A percentile compares a stretch with the other conserved stretches of the same genome.
Conservation (phyloP, 345 rosid genomes). For the Brassica juncea region DNA sequence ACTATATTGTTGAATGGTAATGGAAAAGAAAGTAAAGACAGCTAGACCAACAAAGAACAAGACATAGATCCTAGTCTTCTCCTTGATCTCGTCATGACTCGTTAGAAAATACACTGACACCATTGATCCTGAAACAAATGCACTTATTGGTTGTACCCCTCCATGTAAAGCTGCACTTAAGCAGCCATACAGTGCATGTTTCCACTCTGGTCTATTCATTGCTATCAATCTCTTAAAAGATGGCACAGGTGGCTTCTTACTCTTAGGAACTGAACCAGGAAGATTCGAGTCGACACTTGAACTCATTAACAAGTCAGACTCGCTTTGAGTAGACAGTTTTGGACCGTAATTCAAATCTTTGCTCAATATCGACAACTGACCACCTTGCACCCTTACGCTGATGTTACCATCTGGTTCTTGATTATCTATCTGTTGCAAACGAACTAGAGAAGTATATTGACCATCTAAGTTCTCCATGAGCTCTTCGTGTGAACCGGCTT, state of each 20-base stretch:
- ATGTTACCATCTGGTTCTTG: slow-evolving; percentile 8
- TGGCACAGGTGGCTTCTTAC: slow-evolving; percentile 36
- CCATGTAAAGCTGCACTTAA: slow-evolving; percentile 53
- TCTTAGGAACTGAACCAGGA: neutral
- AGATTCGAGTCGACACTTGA: slow-evolving; percentile 9
- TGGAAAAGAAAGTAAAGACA: slow-evolving; percentile 43
- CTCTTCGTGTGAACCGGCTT: slow-evolving; percentile 78
- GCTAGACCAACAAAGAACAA: slow-evolving; percentile 50
- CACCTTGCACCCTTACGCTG: slow-evolving; percentile 35
- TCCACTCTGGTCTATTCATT: slow-evolving; percentile 67
- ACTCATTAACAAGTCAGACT: slow-evolving; percentile 39
- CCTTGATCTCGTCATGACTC: slow-evolving; percentile 50
- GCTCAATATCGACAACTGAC: neutral
- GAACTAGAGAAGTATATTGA: slow-evolving; percentile 66
- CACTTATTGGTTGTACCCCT: slow-evolving; percentile 52
- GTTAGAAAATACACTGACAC: slow-evolving; percentile 47
- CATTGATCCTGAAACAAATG: slow-evolving; percentile 49
- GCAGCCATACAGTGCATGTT: slow-evolving; percentile 55
- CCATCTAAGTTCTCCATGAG: slow-evolving; percentile 66
- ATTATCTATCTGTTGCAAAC: slow-evolving; percentile 50
- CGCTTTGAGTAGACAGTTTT: slow-evolving; percentile 44
- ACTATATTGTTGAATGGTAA: slow-evolving; percentile 54
- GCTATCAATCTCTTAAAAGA: slow-evolving; percentile 59
- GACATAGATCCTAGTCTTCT: slow-evolving; percentile 45
- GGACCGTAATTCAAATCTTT: slow-evolving; percentile 42